Conservation (phyloP, 306 rosid species). For the Lathyrus tuberosus region DNA sequence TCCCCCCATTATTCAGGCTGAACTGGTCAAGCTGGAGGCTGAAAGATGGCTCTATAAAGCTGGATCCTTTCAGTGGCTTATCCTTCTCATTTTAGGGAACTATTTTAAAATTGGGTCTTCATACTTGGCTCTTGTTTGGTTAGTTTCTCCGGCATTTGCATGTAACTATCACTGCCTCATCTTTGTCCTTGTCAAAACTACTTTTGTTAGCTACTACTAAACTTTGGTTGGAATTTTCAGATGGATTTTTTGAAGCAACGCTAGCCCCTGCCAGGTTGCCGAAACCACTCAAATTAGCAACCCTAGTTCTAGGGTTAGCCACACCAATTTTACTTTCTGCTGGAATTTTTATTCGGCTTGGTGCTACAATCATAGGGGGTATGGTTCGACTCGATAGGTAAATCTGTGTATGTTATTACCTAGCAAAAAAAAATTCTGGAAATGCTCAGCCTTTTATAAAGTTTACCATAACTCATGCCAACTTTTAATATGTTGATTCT, state of each 20-base stretch:
- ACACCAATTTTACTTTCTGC: conserved; percentile 74
- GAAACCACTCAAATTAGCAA: conserved; percentile 86
- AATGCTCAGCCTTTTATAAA: neutral
- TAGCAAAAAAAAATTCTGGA: neutral
- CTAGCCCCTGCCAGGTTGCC: conserved; percentile 78
- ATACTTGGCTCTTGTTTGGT: conserved; percentile 93
- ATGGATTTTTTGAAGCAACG: conserved; percentile 96
- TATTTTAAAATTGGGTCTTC: conserved; percentile 83
- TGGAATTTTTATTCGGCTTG: conserved; percentile 70
- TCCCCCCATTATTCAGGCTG: conserved; percentile 52
- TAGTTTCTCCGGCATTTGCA: conserved; percentile 90
- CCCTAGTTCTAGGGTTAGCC: conserved; percentile 75
- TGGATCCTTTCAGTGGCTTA: conserved; percentile 92
- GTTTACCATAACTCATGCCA: neutral
- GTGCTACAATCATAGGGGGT: conserved; percentile 64
- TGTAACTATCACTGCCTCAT: conserved; percentile 57
- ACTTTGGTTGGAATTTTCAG: conserved; percentile 51
- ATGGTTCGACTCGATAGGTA: conserved; percentile 92
- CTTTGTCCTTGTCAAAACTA: conserved; percentile 40
- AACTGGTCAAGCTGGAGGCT: conserved; percentile 74
- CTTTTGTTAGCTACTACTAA: conserved; percentile 36
- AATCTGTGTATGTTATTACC: conserved; percentile 24
- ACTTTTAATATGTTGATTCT: neutral
- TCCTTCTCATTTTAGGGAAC: conserved; percentile 77
- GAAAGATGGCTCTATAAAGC: conserved; percentile 99